phyloP scores from a whole-genome alignment of 1,284 basidiomycete genomes.

The Bondarzewia mesenterica region DNA sequence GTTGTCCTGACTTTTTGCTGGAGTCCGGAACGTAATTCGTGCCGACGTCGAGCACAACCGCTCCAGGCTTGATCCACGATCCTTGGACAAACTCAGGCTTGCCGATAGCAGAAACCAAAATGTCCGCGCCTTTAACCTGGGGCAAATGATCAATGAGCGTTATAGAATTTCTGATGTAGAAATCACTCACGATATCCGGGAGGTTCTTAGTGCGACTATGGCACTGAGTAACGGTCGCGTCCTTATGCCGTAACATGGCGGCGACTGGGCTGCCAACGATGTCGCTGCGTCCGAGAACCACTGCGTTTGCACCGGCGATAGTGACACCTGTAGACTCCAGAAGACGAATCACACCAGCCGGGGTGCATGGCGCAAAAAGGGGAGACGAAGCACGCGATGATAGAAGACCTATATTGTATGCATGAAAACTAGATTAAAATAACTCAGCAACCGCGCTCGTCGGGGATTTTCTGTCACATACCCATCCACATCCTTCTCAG shows the following conservation, averaged over 20 bases:
- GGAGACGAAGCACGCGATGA: conserved; percentile 88
- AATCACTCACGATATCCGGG: conserved; percentile 56
- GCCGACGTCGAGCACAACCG: conserved; percentile 93
- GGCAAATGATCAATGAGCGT: conserved; percentile 4
- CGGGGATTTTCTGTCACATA: conserved; percentile 26
- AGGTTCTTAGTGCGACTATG: conserved; percentile 88
- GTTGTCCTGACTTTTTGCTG: conserved; percentile 91
- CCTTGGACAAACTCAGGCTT: conserved; percentile 87
- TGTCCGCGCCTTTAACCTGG: conserved; percentile 81
- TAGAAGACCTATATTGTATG: conserved; percentile 96
- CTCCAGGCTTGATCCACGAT: conserved; percentile 93
- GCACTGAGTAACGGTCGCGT: conserved; percentile 97
- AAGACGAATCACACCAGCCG: conserved; percentile 86
- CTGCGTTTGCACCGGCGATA: conserved; percentile 74
- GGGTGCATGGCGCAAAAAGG: conserved; percentile 93
- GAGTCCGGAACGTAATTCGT: conserved; percentile 93
- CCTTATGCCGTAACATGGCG: conserved; percentile 81
- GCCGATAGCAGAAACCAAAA: conserved; percentile 92
- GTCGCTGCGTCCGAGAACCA: conserved; percentile 95
- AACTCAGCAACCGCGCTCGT: conserved; percentile 4
- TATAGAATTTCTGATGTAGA: conserved; percentile 3
- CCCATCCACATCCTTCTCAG: conserved; percentile 97
- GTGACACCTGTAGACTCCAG: conserved; percentile 79
- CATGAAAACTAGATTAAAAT: conserved; percentile 71
- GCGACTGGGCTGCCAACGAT: conserved; percentile 97